Conservation (phyloP, 345 rosid species). For the Citrus sp. region DNA sequence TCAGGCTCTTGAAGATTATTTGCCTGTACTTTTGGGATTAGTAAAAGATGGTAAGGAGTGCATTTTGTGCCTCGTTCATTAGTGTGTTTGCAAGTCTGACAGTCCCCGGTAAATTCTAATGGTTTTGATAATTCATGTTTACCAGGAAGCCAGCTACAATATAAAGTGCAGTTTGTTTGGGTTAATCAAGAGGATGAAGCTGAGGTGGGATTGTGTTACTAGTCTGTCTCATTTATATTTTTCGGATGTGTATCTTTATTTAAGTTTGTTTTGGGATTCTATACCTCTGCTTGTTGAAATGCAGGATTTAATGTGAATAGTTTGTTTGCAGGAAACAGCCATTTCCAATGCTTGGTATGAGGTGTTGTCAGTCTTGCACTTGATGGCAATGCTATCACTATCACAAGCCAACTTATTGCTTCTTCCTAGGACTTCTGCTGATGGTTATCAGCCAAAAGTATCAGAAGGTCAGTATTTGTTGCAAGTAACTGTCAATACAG, state of each 20-base stretch:
- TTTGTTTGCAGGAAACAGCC: conserved; percentile 71
- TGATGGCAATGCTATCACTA: conserved; percentile 90
- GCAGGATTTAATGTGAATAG: conserved; percentile 12
- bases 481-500: neutral
- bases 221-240: neutral
- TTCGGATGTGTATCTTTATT: neutral
- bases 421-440: conserved; percentile 83
- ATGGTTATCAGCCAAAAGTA: conserved; percentile 78
- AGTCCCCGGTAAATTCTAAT: neutral
- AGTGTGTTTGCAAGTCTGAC: conserved; percentile 7
- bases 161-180: conserved; percentile 85
- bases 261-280: conserved; percentile 9
- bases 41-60: conserved; percentile 71
- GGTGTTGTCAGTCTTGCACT: conserved; percentile 91
- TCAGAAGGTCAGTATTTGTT: conserved; percentile 70
- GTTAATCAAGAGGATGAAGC: conserved; percentile 91
- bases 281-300: conserved; percentile 11
- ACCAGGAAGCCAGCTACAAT: conserved; percentile 71
- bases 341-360: conserved; percentile 93
- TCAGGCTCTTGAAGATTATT: conserved; percentile 96
- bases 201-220: conserved; percentile 51
- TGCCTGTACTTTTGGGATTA: conserved; percentile 87
- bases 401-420: conserved; percentile 90
- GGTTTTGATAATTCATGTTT: conserved; percentile 4
- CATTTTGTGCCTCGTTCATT: neutral